Base-by-base conservation (phyloP, 495 filamentous ascomycete genomes). In the Penicillium cinerascens region DNA sequence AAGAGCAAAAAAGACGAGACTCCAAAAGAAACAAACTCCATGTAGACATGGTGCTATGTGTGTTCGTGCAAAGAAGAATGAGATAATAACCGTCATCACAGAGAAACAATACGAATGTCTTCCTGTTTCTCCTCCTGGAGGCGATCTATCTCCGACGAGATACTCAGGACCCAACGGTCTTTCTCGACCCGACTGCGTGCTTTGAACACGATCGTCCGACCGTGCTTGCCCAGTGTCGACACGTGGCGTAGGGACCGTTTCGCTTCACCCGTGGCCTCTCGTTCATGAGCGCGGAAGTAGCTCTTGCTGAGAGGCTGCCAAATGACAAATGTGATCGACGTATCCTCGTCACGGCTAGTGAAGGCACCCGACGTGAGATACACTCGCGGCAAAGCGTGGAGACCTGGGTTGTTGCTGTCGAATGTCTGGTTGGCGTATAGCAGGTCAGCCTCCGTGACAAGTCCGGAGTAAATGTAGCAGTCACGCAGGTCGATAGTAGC, bases 161-260 rank as follows among this genome's bases (percentile, higher is more conserved):
- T 85, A 52, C 75, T 84, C 72, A 88, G 67, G 26, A 90, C 87
- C 87, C 87, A 90, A 38, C 82, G 81, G 71, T 90, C 87, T 52
- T 86, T 83, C 65, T 89, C 87, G 13, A 86, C 76, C 20, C 87
- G 75, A 66, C 80, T 87, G 42, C 86, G 76, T 23, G 87, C 78
- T 64, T 84, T 86, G 58, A 90, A 89, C 13, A 90, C 86, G 29
- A 85, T 80, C 33, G 81, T 84, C 49, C 84, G 74, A 20, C 87
- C 87, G 44, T 80, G 77, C 21, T 77, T 75, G 4, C 86, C 86
- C 44, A 89, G 64, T 23, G 66, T 69, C 8, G 81, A 78, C 4
- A 85, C 82, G 51, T 77, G 72, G 36, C 75, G 74, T 45, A 79
- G 43, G 22, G 66, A 69, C 36, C 69, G 57, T 39, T 70, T 74